Conservation (phyloP, 441 rosid species). For the Eruca vesicaria region DNA sequence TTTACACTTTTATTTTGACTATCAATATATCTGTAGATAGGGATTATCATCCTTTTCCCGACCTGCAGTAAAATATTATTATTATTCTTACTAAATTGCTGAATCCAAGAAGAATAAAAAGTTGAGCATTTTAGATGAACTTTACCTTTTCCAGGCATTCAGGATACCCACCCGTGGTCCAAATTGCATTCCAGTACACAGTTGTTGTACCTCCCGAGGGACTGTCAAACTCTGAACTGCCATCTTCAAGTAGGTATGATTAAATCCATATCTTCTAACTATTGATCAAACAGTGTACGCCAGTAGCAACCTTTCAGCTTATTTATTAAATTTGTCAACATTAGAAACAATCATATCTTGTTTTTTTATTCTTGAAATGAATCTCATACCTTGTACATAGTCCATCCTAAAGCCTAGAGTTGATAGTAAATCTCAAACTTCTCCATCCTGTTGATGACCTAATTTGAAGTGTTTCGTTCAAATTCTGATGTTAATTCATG, state of each 20-base stretch:
- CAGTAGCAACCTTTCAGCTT: neutral
- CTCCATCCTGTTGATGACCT: constrained; percentile 2
- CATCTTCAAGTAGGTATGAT: constrained; percentile 72
- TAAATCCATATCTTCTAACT: constrained; percentile 10
- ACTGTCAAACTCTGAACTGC: constrained; percentile 49
- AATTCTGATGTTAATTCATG: constrained; percentile 25
- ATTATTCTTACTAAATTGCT: neutral
- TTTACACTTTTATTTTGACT: neutral
- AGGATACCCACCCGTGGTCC: constrained; percentile 84
- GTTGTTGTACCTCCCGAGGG: constrained; percentile 88
- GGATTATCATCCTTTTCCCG: neutral
- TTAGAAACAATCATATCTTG: neutral
- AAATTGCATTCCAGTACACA: constrained; percentile 94
- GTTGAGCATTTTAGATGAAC: neutral
- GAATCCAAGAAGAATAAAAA: neutral
- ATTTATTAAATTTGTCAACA: neutral
- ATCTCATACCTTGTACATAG: neutral
- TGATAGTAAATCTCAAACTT: neutral
- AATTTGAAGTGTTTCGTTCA: neutral
- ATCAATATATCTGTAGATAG: neutral
- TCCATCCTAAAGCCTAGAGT: neutral
- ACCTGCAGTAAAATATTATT: neutral
- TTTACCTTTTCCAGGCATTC: constrained; percentile 55
- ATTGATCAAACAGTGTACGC: neutral
- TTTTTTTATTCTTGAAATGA: neutral